Conservation (phyloP, 2,329 filamentous ascomycete species). For the Epichloe festucae region DNA sequence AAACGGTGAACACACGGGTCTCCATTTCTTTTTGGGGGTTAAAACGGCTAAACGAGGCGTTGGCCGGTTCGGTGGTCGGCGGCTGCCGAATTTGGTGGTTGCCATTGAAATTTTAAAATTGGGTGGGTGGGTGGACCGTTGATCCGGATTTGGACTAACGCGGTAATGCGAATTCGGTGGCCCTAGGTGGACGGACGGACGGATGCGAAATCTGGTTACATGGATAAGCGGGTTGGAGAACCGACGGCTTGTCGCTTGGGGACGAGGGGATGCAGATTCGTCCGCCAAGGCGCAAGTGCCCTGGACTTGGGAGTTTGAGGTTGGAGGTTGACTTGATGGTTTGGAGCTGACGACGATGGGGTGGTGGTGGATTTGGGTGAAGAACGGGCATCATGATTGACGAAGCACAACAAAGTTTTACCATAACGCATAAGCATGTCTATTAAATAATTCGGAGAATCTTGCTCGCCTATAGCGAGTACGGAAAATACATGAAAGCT, state of each 20-base stretch:
- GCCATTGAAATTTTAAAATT: too few relatives aligned
- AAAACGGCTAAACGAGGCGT: not conserved
- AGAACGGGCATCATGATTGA: too few relatives aligned
- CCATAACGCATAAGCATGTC: slow-evolving; percentile 1
- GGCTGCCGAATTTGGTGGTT: slow-evolving; percentile 4
- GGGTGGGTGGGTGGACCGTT: too few relatives aligned
- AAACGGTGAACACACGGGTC: too few relatives aligned
- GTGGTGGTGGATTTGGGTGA: too few relatives aligned
- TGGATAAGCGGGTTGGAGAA: too few relatives aligned
- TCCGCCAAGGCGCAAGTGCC: not conserved
- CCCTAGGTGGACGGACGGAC: too few relatives aligned
- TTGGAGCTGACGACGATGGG: too few relatives aligned
- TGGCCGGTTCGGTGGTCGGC: slow-evolving; percentile 9
- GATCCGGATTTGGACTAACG: too few relatives aligned
- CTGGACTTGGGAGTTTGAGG: too few relatives aligned
- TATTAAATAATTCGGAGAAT: not conserved
- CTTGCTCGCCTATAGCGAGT: not conserved
- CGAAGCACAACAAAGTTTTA: not conserved
- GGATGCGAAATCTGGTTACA: too few relatives aligned
- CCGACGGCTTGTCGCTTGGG: not conserved
- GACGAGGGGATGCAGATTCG: not conserved
- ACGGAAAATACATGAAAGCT: not conserved
- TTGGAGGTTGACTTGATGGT: not conserved
- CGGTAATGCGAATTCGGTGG: too few relatives aligned
- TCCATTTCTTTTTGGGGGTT: not conserved